These are phyloP conservation scores for Melanomma pulvis-pyrius DNA, from an alignment of 495 filamentous ascomycete genomes.

Conservation along the genomic window DNA sequence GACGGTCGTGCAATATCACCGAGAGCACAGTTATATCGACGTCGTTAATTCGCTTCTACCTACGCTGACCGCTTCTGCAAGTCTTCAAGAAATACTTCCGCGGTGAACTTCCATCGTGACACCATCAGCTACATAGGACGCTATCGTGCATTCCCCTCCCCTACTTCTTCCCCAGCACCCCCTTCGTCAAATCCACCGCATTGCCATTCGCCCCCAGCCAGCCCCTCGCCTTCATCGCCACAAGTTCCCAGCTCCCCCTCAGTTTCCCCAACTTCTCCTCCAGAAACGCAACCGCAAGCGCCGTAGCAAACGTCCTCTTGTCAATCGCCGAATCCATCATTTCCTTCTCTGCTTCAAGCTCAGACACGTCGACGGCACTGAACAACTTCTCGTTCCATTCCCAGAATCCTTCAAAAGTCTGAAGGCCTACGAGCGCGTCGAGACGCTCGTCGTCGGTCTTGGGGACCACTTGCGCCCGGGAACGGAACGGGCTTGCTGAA, in stretches of 20 bases:
- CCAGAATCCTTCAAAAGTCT: conserved; percentile 58
- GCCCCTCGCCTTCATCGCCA: conserved; percentile 53
- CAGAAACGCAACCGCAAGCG: conserved; percentile 55
- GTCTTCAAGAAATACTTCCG: no score
- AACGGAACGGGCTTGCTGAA: not conserved
- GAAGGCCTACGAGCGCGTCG: conserved; percentile 48
- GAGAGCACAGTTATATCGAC: no score
- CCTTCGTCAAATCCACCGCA: not conserved
- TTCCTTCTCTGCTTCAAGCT: conserved; percentile 14
- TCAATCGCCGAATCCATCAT: conserved; percentile 3
- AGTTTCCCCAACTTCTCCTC: conserved; percentile 46
- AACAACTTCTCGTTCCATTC: conserved; percentile 36
- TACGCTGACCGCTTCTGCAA: no score
- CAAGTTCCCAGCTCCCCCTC: conserved; percentile 59
- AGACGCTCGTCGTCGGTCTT: conserved; percentile 19
- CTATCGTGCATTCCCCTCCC: not conserved
- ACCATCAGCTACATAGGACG: no score
- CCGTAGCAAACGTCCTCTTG: conserved; percentile 49
- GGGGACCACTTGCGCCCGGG: not conserved
- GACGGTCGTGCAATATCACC: no score
- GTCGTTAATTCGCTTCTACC: no score
- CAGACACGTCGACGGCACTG: conserved; percentile 29
- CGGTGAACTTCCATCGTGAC: no score
- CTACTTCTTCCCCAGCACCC: not conserved
- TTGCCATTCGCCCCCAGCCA: conserved; percentile 45